These are phyloP conservation scores for Plantago coronopus DNA, from an alignment of 305 asterid species.

Conservation along the genomic window DNA sequence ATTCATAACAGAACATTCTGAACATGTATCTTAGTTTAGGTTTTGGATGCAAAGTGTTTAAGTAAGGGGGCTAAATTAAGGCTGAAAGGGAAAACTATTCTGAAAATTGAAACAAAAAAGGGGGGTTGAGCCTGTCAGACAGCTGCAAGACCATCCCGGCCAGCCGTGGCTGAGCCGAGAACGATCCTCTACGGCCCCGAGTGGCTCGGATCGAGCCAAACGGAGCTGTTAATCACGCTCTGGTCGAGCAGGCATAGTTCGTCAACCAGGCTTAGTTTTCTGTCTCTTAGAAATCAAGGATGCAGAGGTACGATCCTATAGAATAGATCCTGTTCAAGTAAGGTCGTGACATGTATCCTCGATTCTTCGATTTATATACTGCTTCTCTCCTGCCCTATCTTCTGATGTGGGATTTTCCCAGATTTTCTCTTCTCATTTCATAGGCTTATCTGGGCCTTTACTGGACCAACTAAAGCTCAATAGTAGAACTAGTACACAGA, in stretches of 20 bases:
- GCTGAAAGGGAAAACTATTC: too few relatives aligned
- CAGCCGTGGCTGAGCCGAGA: too few relatives aligned
- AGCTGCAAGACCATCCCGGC: too few relatives aligned
- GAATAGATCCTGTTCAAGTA: constrained; percentile 7
- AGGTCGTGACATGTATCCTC: neutral
- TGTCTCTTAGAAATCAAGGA: neutral
- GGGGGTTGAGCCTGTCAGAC: neutral
- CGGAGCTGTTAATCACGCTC: neutral
- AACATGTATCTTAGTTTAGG: too few relatives aligned
- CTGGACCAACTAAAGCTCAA: too few relatives aligned
- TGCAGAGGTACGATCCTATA: constrained; percentile 4
- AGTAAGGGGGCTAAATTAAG: too few relatives aligned
- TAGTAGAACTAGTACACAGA: too few relatives aligned
- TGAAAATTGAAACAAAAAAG: too few relatives aligned
- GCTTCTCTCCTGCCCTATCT: neutral
- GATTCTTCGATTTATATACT: neutral
- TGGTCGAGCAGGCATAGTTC: neutral
- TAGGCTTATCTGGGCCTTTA: too few relatives aligned
- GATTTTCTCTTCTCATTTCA: neutral
- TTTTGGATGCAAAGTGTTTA: too few relatives aligned
- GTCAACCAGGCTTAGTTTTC: neutral
- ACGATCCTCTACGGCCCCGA: neutral
- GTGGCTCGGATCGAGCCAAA: neutral
- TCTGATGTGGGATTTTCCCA: neutral
- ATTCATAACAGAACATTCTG: too few relatives aligned